These are phyloP conservation scores for Penicillium simplicissimum DNA, from an alignment of 495 filamentous ascomycete species.

Conservation along the genomic window DNA sequence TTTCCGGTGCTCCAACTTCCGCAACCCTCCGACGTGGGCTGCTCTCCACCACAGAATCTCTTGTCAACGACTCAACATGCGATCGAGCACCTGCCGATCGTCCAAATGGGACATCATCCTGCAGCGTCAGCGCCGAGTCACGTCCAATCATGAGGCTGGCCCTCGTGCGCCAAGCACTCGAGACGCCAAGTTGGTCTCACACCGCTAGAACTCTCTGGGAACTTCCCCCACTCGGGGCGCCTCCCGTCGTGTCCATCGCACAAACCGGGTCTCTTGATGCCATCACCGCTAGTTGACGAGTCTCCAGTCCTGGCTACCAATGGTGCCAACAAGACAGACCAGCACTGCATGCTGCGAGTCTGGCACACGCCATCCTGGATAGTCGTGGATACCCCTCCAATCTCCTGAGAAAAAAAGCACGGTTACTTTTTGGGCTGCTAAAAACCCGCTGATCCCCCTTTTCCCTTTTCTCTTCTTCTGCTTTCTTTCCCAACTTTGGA, in stretches of 20 bases:
- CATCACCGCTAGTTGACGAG: constrained; percentile 33
- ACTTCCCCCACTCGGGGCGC: constrained; percentile 23
- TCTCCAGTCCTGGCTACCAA: constrained; percentile 20
- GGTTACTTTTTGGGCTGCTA: constrained; percentile 17
- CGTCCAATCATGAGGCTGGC: constrained; percentile 24
- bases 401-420: constrained; percentile 5
- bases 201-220: constrained; percentile 30
- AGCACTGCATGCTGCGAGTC: constrained; percentile 33
- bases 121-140: constrained; percentile 24
- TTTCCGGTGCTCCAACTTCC: constrained; percentile 4
- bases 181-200: constrained; percentile 29
- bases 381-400: constrained; percentile 4
- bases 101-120: constrained; percentile 31
- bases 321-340: constrained; percentile 33
- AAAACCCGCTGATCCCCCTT: constrained; percentile 33
- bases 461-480: constrained; percentile 19
- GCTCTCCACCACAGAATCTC: constrained; percentile 21
- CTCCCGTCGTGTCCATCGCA: constrained; percentile 13
- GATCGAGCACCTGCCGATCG: constrained; percentile 27
- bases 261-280: constrained; percentile 18
- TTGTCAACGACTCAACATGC: constrained; percentile 10
- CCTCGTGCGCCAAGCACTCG: constrained; percentile 20
- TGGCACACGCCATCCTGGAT: constrained; percentile 38
- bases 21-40: constrained; percentile 23
- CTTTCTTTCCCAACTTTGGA: constrained; percentile 27